phyloP scores from a whole-genome alignment of 345 rosid genomes.

The Melastoma malabathricum region DNA sequence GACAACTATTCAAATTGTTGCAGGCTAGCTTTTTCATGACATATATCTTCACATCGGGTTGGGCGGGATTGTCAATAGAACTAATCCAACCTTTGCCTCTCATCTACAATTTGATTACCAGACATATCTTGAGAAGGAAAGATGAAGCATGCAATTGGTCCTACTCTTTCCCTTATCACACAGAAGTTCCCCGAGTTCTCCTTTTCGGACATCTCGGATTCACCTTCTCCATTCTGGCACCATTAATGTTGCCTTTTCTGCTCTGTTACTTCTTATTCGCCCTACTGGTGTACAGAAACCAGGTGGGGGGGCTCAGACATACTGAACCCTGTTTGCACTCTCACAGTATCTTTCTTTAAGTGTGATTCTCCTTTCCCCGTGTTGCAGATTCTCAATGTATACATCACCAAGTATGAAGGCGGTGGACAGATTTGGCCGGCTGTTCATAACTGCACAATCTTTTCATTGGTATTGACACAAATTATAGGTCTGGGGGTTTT shows the following conservation, averaged over 20 bases:
- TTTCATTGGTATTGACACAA: constrained; percentile 75
- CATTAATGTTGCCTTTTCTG: constrained; percentile 67
- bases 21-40: constrained; percentile 95
- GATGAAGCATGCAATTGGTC: constrained; percentile 31
- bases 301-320: constrained; percentile 24
- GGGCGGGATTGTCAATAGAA: constrained; percentile 76
- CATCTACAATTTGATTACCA: constrained; percentile 33
- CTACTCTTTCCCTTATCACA: constrained; percentile 64
- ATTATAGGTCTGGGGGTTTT: constrained; percentile 78
- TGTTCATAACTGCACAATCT: constrained; percentile 68
- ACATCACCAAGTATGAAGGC: constrained; percentile 52
- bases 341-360: not conserved
- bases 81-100: constrained; percentile 56
- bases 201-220: constrained; percentile 80
- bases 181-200: constrained; percentile 72
- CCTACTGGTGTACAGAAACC: constrained; percentile 63
- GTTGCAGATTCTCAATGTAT: constrained; percentile 72
- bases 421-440: constrained; percentile 88
- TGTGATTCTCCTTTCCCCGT: not conserved
- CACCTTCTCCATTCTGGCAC: constrained; percentile 71
- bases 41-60: constrained; percentile 72
- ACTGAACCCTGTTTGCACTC: too few relatives aligned
- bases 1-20: constrained; percentile 9
- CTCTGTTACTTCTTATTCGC: constrained; percentile 61
- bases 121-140: constrained; percentile 23